Percentiles rank a stretch among this genome's conserved stretches.
These are phyloP conservation scores for Fistulifera pelliculosa DNA, from an alignment of 108 stramenopile species.

Conservation along the genomic window DNA sequence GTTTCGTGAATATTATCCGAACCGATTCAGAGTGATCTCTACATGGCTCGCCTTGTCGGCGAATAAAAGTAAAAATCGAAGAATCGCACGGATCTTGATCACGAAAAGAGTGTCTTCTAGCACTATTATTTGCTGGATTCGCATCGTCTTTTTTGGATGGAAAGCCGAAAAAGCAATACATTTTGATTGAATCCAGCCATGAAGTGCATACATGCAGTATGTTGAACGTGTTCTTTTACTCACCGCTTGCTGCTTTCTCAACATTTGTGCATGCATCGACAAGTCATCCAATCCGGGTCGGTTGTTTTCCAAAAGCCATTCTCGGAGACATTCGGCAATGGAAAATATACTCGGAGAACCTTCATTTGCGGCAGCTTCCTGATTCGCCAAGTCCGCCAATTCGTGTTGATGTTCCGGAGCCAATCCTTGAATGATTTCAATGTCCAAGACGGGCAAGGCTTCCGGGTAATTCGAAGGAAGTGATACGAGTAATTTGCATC, in stretches of 20 bases:
- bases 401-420: slow-evolving; percentile 44
- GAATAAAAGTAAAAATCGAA: slow-evolving; percentile 27
- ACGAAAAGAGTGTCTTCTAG: slow-evolving; percentile 5
- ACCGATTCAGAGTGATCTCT: not conserved
- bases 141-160: slow-evolving; percentile 3
- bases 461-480: slow-evolving; percentile 63
- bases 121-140: slow-evolving; percentile 6
- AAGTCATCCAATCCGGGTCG: slow-evolving; percentile 81
- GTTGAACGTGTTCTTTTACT: no score
- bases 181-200: no score
- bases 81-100: slow-evolving; percentile 66
- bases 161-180: no score
- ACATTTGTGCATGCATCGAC: slow-evolving; percentile 82
- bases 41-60: slow-evolving; percentile 66
- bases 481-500: slow-evolving; percentile 46
- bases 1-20: slow-evolving; percentile 72
- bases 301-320: slow-evolving; percentile 82
- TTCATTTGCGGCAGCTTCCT: slow-evolving; percentile 62
- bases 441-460: slow-evolving; percentile 44
- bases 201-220: no score
- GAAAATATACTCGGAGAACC: slow-evolving; percentile 79
- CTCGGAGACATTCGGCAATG: slow-evolving; percentile 66
- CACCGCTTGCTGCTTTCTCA: slow-evolving; percentile 22
- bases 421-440: slow-evolving; percentile 68
- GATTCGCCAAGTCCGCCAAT: slow-evolving; percentile 44